Evolutionary conservation across 805 yeast genomes (phyloP), one percentile per base, ranked within the genome.

Genomic region (Candida taoyuanica): DNA sequence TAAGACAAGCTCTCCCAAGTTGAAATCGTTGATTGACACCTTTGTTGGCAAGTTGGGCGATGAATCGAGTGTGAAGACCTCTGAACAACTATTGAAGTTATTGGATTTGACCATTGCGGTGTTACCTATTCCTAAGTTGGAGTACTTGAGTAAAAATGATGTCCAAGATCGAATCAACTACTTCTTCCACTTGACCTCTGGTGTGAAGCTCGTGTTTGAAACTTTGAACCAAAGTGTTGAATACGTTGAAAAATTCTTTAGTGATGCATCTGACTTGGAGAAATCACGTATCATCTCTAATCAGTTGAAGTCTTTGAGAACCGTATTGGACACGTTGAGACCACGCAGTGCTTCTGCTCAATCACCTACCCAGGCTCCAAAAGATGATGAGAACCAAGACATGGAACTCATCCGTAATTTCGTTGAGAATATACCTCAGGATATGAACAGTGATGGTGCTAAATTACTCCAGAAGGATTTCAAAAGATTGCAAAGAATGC

Each of bases 241-340:
- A 1, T 61, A 62, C 42, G 61, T 60, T n/a, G 71, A 70, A 42
- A 65, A 71, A 65, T 74, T 71, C 45, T 64, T 67, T 46, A 59
- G 65, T n/a, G 70, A 69, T 34, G 75, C 80, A 2, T 56, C 76
- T 1, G 69, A 70, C 38, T 50, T 65, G 20, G 80, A 76, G 48
- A 74, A 70, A 44, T 74, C 80, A 3, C 70, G 60, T 42, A 67
- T 76, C 20, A 75, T 76, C 28, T 75, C 80, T 7, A 71, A 65
- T 45, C 82, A 76, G 45, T 55, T 76, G 44, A 72, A 71, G 45
- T 67, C 78, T 3, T 67, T 76, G 33, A 64, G 77, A 37, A 47
- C 64, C 25, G 67, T 73, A 14, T 60, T 76, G 40, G 79, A 74
- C 39, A 65, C 70, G 9, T 59, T 75, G 50, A 65, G 70, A 28